These are phyloP conservation scores for Linaria vulgaris DNA, from an alignment of 257 asterid species.

Conservation along the genomic window DNA sequence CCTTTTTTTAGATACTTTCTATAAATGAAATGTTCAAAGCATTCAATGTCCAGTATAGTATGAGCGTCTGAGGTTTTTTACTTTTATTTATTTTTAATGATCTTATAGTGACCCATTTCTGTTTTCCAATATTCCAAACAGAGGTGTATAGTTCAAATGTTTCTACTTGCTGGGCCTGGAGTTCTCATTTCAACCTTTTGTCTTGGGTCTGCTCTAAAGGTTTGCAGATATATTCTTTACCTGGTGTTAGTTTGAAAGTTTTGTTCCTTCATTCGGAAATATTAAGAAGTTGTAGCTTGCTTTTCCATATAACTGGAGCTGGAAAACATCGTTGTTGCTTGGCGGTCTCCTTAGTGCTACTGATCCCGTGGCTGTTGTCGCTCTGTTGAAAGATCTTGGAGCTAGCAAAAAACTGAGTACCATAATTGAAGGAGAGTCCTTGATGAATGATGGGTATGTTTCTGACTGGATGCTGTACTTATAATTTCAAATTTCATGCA, in stretches of 20 bases:
- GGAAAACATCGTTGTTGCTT: constrained; percentile 88
- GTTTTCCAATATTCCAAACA: constrained; percentile 21
- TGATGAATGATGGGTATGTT: constrained; percentile 97
- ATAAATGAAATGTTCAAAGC: too few species aligned
- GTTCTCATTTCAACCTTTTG: constrained; percentile 87
- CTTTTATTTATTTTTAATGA: not conserved
- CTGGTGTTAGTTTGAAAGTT: constrained; percentile 7
- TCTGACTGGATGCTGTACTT: not conserved
- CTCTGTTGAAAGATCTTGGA: constrained; percentile 92
- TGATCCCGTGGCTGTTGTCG: constrained; percentile 99
- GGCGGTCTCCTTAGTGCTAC: constrained; percentile 99
- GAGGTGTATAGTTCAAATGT: constrained; percentile 89
- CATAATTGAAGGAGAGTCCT: constrained; percentile 95
- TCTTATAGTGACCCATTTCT: constrained; percentile 12
- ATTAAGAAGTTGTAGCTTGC: constrained; percentile 50
- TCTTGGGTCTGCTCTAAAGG: constrained; percentile 88
- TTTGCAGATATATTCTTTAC: constrained; percentile 38
- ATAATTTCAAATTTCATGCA: constrained; percentile 11
- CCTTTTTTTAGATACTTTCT: too few species aligned
- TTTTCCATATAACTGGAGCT: constrained; percentile 94
- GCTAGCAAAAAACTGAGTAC: constrained; percentile 95
- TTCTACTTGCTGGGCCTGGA: constrained; percentile 97
- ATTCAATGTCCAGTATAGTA: too few species aligned
- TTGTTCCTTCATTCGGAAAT: constrained; percentile 31
- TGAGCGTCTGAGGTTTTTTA: too few species aligned